Base-by-base conservation (phyloP, 805 yeast species). In the Kuraishia cidri region DNA sequence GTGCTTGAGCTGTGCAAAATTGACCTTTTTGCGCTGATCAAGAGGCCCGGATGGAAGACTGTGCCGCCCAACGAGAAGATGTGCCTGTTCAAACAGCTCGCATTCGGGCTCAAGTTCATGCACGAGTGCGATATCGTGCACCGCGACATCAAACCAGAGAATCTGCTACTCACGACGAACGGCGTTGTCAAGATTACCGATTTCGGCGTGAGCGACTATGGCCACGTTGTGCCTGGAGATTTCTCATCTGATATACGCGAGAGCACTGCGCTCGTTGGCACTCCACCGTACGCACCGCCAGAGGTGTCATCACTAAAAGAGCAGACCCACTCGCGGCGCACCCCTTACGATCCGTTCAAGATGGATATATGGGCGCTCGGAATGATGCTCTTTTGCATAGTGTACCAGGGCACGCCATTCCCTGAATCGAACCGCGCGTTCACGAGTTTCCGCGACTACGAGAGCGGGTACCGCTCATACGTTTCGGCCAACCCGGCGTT, bases 141-240 rank as follows among this genome's bases (percentile, higher is more conserved):
- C 54, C 70, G 97, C 37, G 98, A 90, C 55, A 66, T 90, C 48
- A 90, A 90, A 60, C 97, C 97, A 5, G 98, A 90, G 52, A 90
- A 90, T 56, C 64, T 90, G 30, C 65, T 90, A 29, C 79, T 85
- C 45, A 61, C 83, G 24, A 56, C 65, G 14, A 52, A 58, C 12
- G 76, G 71, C 8, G 64, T 66, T 18, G 69, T 79, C 38, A 79
- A 92, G 23, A 66, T 90, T 42, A 95, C 97, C 1, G 98, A 90
- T 60, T 90, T 90, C 56, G 98, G 98, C 33, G 92, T 90, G 41
- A 72, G 83, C 29, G 82, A 75, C 34, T 78, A 73, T 54, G 83
- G 79, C 15, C 79, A 77, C 50, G 69, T 58, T 34, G 62, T 56
- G 16, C 75, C 74, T 1, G 70, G 73, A 6, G 76, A 81, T 52